Evolutionary conservation across 2,329 filamentous ascomycete species (phyloP), one percentile per base, ranked within the genome.

Genomic region (Zymoseptoria passerinii): DNA sequence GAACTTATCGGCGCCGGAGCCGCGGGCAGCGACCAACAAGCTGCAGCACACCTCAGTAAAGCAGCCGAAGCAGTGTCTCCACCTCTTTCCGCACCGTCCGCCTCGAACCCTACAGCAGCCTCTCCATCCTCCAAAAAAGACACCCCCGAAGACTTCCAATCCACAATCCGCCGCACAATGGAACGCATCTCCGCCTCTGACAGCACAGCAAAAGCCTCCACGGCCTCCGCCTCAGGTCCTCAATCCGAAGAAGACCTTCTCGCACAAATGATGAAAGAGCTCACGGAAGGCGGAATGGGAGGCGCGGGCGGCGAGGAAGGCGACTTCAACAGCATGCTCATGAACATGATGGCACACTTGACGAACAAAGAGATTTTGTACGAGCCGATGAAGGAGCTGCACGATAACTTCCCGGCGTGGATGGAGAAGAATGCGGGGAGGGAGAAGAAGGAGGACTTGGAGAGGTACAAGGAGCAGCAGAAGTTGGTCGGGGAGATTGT

Each of bases 311-410:
- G 73, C 0, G 86, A 83, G 28, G 90, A 96, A 58, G 91, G 94
- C 67, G 91, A 95, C 66, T 89, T 97, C 68, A 91, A 90, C 58
- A 92, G 95, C 76, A 90, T 97, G 85, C 83, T 99, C 60, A 84
- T 95, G 81, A 89, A 89, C 56, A 96, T 97, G 90, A 97, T 99
- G 92, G 90, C 97, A 76, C 92, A 99, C 74, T 81, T 99, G 63
- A 97, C 94, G 3, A 96, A 95, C 74, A 97, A 96, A 78, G 94
- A 97, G 66, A 96, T 99, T 63, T 76, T 99, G 54, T 97, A 97
- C 72, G 92, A 99, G 76, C 94, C 94, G 2, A 96, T 99, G 91
- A 96, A 96, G 78, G 94, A 99, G 75, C 78, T 99, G 52, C 78
- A 95, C 72, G 87, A 90, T 55, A 97, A 96, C 74, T 99, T 94